Evolutionary conservation across 2,329 filamentous ascomycete genomes (phyloP).

Genomic region (Claviceps sorghi): DNA sequence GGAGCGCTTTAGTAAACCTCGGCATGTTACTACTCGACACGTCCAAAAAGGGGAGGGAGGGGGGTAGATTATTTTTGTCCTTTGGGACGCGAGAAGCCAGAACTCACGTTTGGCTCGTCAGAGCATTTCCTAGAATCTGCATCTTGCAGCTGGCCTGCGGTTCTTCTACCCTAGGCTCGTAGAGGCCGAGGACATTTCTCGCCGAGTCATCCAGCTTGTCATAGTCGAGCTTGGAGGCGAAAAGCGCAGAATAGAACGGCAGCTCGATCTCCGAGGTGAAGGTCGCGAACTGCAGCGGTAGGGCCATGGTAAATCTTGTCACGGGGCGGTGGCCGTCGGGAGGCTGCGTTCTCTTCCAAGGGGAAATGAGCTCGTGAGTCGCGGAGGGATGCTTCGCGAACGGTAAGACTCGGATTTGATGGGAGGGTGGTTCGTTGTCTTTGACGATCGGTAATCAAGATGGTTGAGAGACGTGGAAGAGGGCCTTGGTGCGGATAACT

Average conservation of each 20-base stretch:
- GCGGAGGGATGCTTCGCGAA: not conserved
- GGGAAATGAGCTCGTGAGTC: not conserved
- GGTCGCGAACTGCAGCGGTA: conserved; percentile 56
- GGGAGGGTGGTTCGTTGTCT: not conserved
- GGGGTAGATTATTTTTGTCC: not conserved
- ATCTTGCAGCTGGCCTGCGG: conserved; percentile 71
- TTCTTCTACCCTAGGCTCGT: conserved; percentile 65
- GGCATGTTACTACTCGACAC: not conserved
- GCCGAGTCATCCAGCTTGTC: conserved; percentile 94
- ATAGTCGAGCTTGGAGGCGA: conserved; percentile 85
- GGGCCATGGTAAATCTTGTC: conserved; percentile 30
- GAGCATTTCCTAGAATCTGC: conserved; percentile 75
- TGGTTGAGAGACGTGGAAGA: not conserved
- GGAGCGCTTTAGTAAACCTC: conserved; percentile 38
- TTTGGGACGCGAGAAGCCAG: not conserved
- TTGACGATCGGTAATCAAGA: not conserved
- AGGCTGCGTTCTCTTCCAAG: not conserved
- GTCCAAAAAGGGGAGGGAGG: too few relatives aligned
- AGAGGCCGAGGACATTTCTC: conserved; percentile 71
- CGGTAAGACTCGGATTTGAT: not conserved
- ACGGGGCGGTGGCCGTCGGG: not conserved
- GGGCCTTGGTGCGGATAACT: not conserved
- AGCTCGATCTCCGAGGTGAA: conserved; percentile 92
- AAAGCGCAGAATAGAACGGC: conserved; percentile 87
- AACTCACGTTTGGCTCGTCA: conserved; percentile 69